Evolutionary conservation across 108 stramenopile species (phyloP), one percentile per base, ranked within the genome.

Genomic region (Ochromonas danica): DNA sequence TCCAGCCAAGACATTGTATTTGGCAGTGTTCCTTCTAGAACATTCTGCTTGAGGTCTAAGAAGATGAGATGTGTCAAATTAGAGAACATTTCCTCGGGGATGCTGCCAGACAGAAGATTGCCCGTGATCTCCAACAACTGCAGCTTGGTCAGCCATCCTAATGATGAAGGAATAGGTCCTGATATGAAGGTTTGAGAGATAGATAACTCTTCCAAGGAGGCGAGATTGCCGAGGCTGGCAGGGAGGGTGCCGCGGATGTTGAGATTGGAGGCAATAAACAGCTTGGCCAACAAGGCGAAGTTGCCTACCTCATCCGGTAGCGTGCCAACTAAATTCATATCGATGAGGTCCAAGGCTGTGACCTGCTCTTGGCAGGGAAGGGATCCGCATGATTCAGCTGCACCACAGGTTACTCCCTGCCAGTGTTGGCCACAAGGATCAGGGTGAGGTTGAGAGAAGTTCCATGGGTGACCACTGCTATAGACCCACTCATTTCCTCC

Each of bases 281-380:
- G 67, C 70, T 87, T 87, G 35, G 91, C 82, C 57, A 94, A 75
- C 43, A 78, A 79, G 1, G 65, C 70, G 74, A 87, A 89, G 43
- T 84, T 78, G 40, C 71, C 79, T 36, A 92, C 1, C 41, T 38
- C 0, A 70, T 70, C 25, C 67, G 67, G 67, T 70, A 40, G 27
- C n/a, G n/a, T n/a, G n/a, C n/a, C n/a, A n/a, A n/a, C n/a, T n/a
- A n/a, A n/a, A n/a, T n/a, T n/a, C n/a, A n/a, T n/a, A n/a, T n/a
- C n/a, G n/a, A n/a, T n/a, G n/a, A n/a, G n/a, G n/a, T n/a, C n/a
- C n/a, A n/a, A n/a, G n/a, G n/a, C n/a, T n/a, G n/a, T n/a, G n/a
- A n/a, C n/a, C n/a, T n/a, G n/a, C n/a, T n/a, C n/a, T n/a, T n/a
- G n/a, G n/a, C n/a, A n/a, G n/a, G n/a, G n/a, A n/a, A n/a, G n/a